A percentile compares a stretch with the other conserved stretches of the same genome.
Evolutionary conservation across 2,329 filamentous ascomycete species (phyloP).

Genomic region (Emericellopsis atlantica): DNA sequence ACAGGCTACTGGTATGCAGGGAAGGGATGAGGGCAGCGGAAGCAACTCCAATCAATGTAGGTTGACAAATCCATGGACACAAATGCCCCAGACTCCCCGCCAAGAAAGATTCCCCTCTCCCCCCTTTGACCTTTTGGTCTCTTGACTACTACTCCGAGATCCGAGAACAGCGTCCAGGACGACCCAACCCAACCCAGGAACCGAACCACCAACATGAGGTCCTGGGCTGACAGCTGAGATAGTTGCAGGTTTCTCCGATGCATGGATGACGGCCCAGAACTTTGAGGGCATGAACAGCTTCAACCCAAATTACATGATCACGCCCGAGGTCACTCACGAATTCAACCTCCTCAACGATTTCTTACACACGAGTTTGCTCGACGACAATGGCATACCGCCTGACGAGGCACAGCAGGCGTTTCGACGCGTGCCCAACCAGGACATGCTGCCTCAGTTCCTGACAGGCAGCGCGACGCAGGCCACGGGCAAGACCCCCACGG

Average conservation of each 20-base stretch:
- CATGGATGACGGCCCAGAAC: slow-evolving; percentile 68
- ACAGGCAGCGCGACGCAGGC: slow-evolving; percentile 8
- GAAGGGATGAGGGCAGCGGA: slow-evolving; percentile 33
- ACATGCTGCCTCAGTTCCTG: slow-evolving; percentile 19
- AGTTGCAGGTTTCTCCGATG: slow-evolving; percentile 73
- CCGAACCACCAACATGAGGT: too few species aligned
- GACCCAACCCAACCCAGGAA: too few species aligned
- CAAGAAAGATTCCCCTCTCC: background rate
- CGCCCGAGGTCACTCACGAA: slow-evolving; percentile 86
- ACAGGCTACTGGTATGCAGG: slow-evolving; percentile 53
- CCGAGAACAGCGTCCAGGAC: too few species aligned
- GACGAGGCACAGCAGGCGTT: slow-evolving; percentile 46
- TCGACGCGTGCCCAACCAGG: slow-evolving; percentile 26
- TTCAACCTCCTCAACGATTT: slow-evolving; percentile 97
- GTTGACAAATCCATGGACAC: slow-evolving; percentile 21
- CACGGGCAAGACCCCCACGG: slow-evolving; percentile 6
- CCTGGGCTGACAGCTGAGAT: slow-evolving; percentile 4
- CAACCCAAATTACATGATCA: slow-evolving; percentile 89
- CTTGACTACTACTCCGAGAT: background rate
- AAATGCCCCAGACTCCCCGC: background rate
- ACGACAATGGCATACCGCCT: slow-evolving; percentile 62
- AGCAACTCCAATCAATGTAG: slow-evolving; percentile 64
- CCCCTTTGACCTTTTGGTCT: background rate
- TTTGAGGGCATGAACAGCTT: slow-evolving; percentile 92
- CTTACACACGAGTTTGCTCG: slow-evolving; percentile 78